A percentile compares a stretch with the other conserved stretches of the same genome.
phyloP scores from a whole-genome alignment of 306 rosid genomes.

The Ceratonia siliqua region DNA sequence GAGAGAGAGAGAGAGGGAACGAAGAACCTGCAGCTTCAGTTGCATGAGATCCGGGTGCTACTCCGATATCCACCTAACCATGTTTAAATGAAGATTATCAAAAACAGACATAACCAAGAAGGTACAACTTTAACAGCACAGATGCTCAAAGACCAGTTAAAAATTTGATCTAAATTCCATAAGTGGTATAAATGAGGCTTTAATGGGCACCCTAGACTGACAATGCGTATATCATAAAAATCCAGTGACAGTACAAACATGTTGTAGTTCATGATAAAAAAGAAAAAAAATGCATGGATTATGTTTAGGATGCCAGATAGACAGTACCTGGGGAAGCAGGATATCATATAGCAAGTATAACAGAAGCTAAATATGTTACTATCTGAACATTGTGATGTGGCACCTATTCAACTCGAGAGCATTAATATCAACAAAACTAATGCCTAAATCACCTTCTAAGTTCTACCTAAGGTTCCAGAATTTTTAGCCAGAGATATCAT shows the following conservation, averaged over 20 bases:
- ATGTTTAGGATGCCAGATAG: constrained; percentile 11
- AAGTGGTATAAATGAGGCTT: neutral
- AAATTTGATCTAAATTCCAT: neutral
- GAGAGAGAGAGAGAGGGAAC: constrained; percentile 17
- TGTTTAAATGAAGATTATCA: constrained; percentile 29
- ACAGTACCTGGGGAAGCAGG: neutral
- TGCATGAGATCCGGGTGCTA: constrained; percentile 96
- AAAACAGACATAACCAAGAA: constrained; percentile 20
- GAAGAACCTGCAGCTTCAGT: constrained; percentile 80
- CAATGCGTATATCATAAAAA: neutral
- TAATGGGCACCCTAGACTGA: neutral
- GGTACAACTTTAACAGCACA: neutral
- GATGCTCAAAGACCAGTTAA: constrained; percentile 16
- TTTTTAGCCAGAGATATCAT: constrained; percentile 3
- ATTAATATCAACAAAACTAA: neutral
- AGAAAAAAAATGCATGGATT: neutral
- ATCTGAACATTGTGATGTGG: neutral
- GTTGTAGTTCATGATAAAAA: neutral
- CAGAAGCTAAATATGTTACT: neutral
- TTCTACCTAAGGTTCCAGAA: neutral
- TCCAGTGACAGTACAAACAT: neutral
- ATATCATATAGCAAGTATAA: constrained; percentile 8
- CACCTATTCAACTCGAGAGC: neutral
- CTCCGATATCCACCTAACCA: constrained; percentile 84
- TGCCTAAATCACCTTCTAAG: neutral